Percentiles rank a stretch among this genome's conserved stretches.
phyloP scores from a whole-genome alignment of 1,284 basidiomycete species.

The Puccinia horiana region DNA sequence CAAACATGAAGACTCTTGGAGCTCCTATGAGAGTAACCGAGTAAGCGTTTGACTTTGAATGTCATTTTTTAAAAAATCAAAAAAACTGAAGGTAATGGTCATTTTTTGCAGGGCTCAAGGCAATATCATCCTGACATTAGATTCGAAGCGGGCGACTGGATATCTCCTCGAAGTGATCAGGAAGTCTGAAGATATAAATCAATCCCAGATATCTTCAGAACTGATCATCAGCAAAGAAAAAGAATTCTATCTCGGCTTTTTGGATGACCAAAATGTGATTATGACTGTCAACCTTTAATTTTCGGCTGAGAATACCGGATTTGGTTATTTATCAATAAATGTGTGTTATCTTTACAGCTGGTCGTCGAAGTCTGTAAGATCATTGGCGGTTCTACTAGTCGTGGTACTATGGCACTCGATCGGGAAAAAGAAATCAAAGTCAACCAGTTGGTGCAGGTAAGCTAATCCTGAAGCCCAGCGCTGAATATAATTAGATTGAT shows the following conservation, averaged over 20 bases:
- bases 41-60: neutral
- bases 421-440: conserved; percentile 22
- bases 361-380: conserved; percentile 34
- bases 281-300: neutral
- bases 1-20: conserved; percentile 3
- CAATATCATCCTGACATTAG: conserved; percentile 40
- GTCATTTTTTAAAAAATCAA: neutral
- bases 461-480: no score
- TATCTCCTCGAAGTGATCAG: conserved; percentile 21
- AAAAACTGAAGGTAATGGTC: neutral
- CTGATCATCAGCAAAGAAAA: conserved; percentile 37
- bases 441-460: conserved; percentile 36
- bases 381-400: conserved; percentile 32
- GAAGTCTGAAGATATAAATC: neutral
- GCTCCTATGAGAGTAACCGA: conserved; percentile 23
- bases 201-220: neutral
- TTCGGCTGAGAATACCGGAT: neutral
- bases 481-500: neutral
- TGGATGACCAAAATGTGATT: neutral
- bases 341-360: neutral
- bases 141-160: conserved; percentile 27
- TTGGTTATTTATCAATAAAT: neutral
- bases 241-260: conserved; percentile 39
- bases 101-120: conserved; percentile 31
- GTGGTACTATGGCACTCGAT: conserved; percentile 41